Base-by-base conservation (phyloP, 2,329 filamentous ascomycete genomes). In the Alternaria sp. region DNA sequence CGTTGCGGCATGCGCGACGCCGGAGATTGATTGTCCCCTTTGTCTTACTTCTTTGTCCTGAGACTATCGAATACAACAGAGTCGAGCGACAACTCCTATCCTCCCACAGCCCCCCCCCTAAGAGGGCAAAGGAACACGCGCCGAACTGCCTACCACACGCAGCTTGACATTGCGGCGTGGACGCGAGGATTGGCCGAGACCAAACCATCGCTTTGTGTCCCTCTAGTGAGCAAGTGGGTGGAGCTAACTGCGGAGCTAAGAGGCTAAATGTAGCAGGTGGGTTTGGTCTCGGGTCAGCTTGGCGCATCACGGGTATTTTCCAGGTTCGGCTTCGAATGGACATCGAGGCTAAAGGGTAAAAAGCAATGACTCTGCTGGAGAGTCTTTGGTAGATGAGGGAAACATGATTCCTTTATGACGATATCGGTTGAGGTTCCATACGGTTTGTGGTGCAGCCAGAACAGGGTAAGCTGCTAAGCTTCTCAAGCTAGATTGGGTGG, bases 221-320 rank as follows among this genome's bases (percentile, higher is more conserved):
- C 11, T 28, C 39, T 52, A 43, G 39, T 32, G 24, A 43, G 24
- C 36, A 14, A 52, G 36, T 46, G 38, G 51, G 26, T 54, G 51
- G 41, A 43, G 38, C 30, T 38, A 42, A 42, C 18, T 43, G 49
- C 22, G 24, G 22, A 32, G 49, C 48, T 12, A 20, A 28, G 18
- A 28, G 47, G 38, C 58, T 57, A 20, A 41, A 57, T 32, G 39
- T 46, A 48, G 58, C 49, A 61, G 48, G 58, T 61, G 47, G 47
- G 57, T 20, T 47, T 24, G 20, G 26, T 28, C 26, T 49, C 14
- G 22, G 20, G 16, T 18, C 5, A 18, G 30, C 20, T 49, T 49
- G 46, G 46, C 46, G 46, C 14, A 48, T 57, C 54, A 36, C 53
- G 58, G 54, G 41, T 57, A 53, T 54, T 52, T 39, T 36, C 8